Evolutionary conservation across 768 basidiomycete genomes (phyloP).

Genomic region (Boletus subcaerulescens): DNA sequence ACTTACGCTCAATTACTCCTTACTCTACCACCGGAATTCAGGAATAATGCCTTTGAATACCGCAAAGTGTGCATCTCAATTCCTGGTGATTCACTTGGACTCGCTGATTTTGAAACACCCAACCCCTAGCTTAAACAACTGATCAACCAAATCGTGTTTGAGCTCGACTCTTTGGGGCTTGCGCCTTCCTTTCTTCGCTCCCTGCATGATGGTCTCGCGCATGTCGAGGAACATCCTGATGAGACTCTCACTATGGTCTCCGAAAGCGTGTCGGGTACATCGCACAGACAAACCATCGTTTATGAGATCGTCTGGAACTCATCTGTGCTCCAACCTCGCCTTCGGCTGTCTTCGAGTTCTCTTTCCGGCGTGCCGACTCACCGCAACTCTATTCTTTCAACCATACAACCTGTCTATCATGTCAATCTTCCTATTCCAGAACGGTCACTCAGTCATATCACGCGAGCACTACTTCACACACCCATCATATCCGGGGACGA

Average conservation of each 20-base stretch:
- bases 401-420: constrained; percentile 7
- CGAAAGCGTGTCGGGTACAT: background rate
- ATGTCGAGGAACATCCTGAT: background rate
- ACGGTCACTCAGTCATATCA: constrained; percentile 3
- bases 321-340: constrained; percentile 52
- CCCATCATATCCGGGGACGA: background rate
- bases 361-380: background rate
- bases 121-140: constrained; percentile 79
- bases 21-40: constrained; percentile 72
- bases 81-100: background rate
- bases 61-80: constrained; percentile 49
- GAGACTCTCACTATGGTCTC: background rate
- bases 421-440: constrained; percentile 15
- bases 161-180: constrained; percentile 71
- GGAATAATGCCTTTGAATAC: constrained; percentile 80
- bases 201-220: constrained; percentile 27
- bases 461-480: constrained; percentile 2
- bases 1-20: constrained; percentile 60
- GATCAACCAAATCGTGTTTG: constrained; percentile 77
- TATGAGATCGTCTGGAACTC: constrained; percentile 56
- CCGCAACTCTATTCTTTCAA: background rate
- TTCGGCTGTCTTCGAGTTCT: constrained; percentile 48
- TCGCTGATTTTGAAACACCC: background rate
- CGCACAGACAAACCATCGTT: constrained; percentile 32
- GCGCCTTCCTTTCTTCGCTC: constrained; percentile 47